Percentiles rank a stretch among this genome's conserved stretches.
phyloP scores from a whole-genome alignment of 164 flowering plant genomes.

The Platanus orientalis region DNA sequence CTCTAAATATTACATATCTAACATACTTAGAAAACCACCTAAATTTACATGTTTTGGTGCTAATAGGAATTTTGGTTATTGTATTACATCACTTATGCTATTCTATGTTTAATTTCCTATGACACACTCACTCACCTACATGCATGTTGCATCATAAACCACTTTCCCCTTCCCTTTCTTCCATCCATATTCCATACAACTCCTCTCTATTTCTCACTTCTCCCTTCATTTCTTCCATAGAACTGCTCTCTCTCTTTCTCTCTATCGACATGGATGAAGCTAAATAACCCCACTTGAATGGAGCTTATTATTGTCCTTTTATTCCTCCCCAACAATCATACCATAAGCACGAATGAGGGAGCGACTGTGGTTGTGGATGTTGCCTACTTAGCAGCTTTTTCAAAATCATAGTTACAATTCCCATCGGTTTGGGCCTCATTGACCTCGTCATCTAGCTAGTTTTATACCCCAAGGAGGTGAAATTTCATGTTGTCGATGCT shows the following conservation, averaged over 20 bases:
- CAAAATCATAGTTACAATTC: constrained; percentile 17
- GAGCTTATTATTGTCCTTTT: constrained; percentile 18
- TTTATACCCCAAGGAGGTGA: constrained; percentile 20
- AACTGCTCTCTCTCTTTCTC: no score
- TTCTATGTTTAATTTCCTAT: no score
- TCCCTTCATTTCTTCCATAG: background rate
- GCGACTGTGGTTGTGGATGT: constrained; percentile 12
- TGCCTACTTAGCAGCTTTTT: constrained; percentile 13
- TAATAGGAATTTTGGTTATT: no score
- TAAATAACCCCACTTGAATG: constrained; percentile 15
- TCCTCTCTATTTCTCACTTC: no score
- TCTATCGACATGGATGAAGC: constrained; percentile 5
- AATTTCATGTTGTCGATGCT: constrained; percentile 22
- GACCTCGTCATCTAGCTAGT: constrained; percentile 21
- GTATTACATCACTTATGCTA: no score
- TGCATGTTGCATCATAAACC: no score
- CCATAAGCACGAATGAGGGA: constrained; percentile 8
- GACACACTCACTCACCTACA: no score
- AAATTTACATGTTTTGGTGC: no score
- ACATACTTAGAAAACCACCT: no score
- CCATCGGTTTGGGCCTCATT: constrained; percentile 16
- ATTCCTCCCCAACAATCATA: constrained; percentile 9
- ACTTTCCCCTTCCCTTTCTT: no score
- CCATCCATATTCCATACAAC: no score
- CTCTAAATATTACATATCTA: no score